Evolutionary conservation across 2,329 filamentous ascomycete genomes (phyloP).

Genomic region (Penicillium frequentans): DNA sequence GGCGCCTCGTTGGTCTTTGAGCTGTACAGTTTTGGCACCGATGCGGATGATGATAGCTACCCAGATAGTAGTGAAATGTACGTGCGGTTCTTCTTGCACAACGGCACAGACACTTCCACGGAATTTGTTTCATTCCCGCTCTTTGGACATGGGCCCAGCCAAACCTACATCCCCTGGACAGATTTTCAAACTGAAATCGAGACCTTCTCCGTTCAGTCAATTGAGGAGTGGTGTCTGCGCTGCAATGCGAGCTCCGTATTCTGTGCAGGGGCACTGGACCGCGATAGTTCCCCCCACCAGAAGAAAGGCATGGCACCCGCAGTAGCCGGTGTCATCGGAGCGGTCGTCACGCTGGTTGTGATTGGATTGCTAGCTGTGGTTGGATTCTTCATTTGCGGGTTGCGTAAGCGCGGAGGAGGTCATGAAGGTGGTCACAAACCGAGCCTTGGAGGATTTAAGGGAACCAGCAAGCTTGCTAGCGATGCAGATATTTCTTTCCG

Average conservation of each 20-base stretch:
- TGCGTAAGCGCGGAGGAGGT: slow-evolving; percentile 40
- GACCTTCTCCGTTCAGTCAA: slow-evolving; percentile 43
- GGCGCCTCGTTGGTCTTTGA: slow-evolving; percentile 55
- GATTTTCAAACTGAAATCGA: slow-evolving; percentile 52
- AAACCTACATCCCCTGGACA: slow-evolving; percentile 48
- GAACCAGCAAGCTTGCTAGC: slow-evolving; percentile 53
- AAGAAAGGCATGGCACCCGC: slow-evolving; percentile 40
- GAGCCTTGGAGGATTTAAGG: slow-evolving; percentile 57
- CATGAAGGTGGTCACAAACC: slow-evolving; percentile 30
- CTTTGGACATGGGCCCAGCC: slow-evolving; percentile 50
- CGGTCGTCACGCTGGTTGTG: slow-evolving; percentile 51
- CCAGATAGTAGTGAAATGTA: slow-evolving; percentile 49
- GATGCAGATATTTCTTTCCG: slow-evolving; percentile 53
- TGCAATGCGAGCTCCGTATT: slow-evolving; percentile 53
- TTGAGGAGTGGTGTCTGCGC: slow-evolving; percentile 53
- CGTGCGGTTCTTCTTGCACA: slow-evolving; percentile 59
- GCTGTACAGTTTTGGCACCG: slow-evolving; percentile 46
- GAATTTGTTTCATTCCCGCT: slow-evolving; percentile 47
- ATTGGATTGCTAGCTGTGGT: slow-evolving; percentile 43
- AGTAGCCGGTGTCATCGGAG: slow-evolving; percentile 58
- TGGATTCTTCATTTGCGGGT: slow-evolving; percentile 45
- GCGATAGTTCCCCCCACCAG: slow-evolving; percentile 1
- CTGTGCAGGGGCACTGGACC: slow-evolving; percentile 46
- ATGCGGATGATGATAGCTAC: slow-evolving; percentile 35
- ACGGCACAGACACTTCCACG: slow-evolving; percentile 49